phyloP scores from a whole-genome alignment of 2,329 filamentous ascomycete species.

The Xylaria arbuscula region DNA sequence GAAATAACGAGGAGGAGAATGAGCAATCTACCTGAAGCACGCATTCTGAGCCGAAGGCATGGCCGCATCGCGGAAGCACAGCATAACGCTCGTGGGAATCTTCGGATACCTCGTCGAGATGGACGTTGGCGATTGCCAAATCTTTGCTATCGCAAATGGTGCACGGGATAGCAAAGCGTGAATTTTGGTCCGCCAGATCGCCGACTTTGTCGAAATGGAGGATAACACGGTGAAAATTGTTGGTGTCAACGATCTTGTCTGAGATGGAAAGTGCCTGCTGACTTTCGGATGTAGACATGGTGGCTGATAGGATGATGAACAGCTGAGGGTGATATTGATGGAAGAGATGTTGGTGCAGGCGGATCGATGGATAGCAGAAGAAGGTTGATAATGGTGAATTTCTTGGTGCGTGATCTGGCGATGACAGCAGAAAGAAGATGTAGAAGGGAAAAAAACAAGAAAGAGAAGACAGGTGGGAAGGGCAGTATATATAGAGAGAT shows the following conservation, averaged over 20 bases:
- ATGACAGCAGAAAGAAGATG: too few relatives aligned
- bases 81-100: not conserved
- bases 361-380: not conserved
- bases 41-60: not conserved
- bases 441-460: too few relatives aligned
- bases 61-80: not conserved
- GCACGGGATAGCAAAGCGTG: not conserved
- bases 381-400: not conserved
- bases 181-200: not conserved
- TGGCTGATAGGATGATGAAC: not conserved
- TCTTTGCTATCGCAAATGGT: not conserved
- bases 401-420: too few relatives aligned
- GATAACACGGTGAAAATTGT: not conserved
- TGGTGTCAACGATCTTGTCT: not conserved
- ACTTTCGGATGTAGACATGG: not conserved
- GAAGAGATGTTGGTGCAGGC: not conserved
- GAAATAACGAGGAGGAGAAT: not conserved
- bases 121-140: not conserved
- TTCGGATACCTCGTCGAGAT: not conserved
- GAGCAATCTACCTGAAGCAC: not conserved
- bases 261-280: not conserved
- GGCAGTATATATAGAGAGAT: too few relatives aligned
- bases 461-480: too few relatives aligned
- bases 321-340: not conserved
- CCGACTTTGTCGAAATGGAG: not conserved